Evolutionary conservation across 2,329 filamentous ascomycete genomes (phyloP), one percentile per base, ranked within the genome.

Genomic region (Fusarium napiforme): DNA sequence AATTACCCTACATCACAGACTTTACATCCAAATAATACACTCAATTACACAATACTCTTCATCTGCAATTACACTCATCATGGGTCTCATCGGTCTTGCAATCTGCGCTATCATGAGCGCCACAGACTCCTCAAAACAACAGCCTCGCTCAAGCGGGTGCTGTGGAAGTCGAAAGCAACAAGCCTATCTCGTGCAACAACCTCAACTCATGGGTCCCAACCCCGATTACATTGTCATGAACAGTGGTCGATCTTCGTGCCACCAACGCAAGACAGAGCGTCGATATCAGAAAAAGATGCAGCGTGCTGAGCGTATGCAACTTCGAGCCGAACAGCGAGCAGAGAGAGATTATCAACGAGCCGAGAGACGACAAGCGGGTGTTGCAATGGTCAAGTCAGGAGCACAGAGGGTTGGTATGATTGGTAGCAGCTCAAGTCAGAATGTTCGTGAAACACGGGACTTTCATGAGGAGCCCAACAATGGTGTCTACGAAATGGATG

Each of bases 51-150:
- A 28, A 30, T 19, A n/a, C 28, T 40, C 15, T 12, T n/a, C 18
- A 28, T 16, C 23, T 26, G 16, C 15, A 37, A 6, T 40, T 21
- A 23, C 10, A 30, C 7, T 53, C 36, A 69, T 46, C 34, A 78
- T 78, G 75, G 72, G 70, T 63, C 58, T 77, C 19, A 61, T 78
- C 36, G 58, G 67, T 53, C 70, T 74, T 49, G 61, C 59, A 8
- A 53, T 66, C 7, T 9, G 60, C 5, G 64, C 47, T 18, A 28
- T 78, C 3, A 21, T 73, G 19, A 14, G 46, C 21, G 34, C 14
- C 19, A 34, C 59, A 34, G 60, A 66, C 2, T 34, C 37, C 5
- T 47, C 45, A 15, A 64, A 64, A 19, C n/a, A 60, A n/a, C n/a
- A 60, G 30, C 19, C 59, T n/a, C 60, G 59, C 19, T 14, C 47